Evolutionary conservation across 208 protist genomes (phyloP).

Genomic region (Trypanosoma avium): DNA sequence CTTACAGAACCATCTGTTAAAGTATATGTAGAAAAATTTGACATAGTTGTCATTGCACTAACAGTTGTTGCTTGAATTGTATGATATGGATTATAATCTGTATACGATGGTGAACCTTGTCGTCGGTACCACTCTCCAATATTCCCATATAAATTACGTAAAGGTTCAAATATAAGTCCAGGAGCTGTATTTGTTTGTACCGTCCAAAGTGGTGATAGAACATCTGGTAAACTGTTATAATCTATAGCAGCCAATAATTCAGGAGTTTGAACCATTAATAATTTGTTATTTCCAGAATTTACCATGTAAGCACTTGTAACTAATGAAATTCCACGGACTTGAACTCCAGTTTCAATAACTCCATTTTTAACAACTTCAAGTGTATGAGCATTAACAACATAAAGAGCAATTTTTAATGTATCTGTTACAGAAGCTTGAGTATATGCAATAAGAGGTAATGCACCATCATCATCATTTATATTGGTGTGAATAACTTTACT

Average conservation of each 20-base stretch:
- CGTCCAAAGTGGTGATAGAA: not conserved
- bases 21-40: not conserved
- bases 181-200: not conserved
- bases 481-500: slow-evolving; percentile 7
- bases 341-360: not conserved
- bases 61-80: slow-evolving; percentile 11
- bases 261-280: slow-evolving; percentile 13
- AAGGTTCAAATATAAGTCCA: slow-evolving; percentile 14
- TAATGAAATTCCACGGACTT: not conserved
- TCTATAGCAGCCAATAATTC: not conserved
- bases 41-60: not conserved
- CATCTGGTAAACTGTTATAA: slow-evolving; percentile 2
- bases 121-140: slow-evolving; percentile 11
- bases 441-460: slow-evolving; percentile 18
- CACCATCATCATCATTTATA: slow-evolving; percentile 10
- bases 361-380: not conserved
- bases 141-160: not conserved
- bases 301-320: slow-evolving; percentile 17
- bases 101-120: slow-evolving; percentile 14
- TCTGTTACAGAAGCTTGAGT: not conserved
- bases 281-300: not conserved
- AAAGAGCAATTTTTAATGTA: slow-evolving; percentile 2
- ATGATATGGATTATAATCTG: slow-evolving; percentile 29
- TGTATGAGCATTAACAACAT: not conserved
- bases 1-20: slow-evolving; percentile 3